A percentile compares a stretch with the other conserved stretches of the same genome.
Evolutionary conservation across 1,139 yeast species (phyloP).

Genomic region (Blastobotrys illinoisensis): DNA sequence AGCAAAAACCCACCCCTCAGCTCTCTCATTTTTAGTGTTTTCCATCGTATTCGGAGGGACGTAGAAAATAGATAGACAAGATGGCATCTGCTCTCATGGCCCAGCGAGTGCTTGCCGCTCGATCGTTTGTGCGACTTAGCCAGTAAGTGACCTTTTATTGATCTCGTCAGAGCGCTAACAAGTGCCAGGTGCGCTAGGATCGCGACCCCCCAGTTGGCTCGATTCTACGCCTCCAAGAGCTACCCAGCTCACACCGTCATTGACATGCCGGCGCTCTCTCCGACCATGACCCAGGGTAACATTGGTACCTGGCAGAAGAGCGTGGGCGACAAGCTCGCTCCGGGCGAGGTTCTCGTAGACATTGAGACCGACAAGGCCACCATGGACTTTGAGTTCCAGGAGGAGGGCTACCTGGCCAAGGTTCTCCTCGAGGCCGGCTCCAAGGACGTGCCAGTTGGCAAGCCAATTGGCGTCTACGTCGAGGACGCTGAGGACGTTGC

Average conservation of each 20-base stretch:
- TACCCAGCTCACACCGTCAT: slow-evolving; percentile 60
- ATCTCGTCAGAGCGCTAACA: background rate
- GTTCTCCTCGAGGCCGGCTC: slow-evolving; percentile 81
- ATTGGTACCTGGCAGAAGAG: slow-evolving; percentile 83
- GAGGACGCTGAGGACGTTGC: slow-evolving; percentile 79
- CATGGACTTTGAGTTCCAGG: slow-evolving; percentile 99
- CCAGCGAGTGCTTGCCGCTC: slow-evolving; percentile 14
- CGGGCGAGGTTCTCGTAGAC: slow-evolving; percentile 95
- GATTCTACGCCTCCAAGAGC: slow-evolving; percentile 37
- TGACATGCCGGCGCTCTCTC: slow-evolving; percentile 91
- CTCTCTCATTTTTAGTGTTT: background rate
- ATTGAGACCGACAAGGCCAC: slow-evolving; percentile 98
- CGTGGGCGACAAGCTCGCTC: slow-evolving; percentile 78
- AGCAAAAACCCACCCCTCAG: background rate
- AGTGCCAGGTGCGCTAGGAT: slow-evolving; percentile 23
- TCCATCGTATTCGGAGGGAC: background rate
- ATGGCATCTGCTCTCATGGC: slow-evolving; percentile 15
- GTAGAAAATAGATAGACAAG: background rate
- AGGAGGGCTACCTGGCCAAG: slow-evolving; percentile 93
- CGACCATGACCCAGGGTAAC: slow-evolving; percentile 96
- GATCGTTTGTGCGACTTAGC: slow-evolving; percentile 5
- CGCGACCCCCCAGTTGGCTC: slow-evolving; percentile 30
- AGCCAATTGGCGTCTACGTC: slow-evolving; percentile 95
- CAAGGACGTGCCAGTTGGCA: slow-evolving; percentile 86
- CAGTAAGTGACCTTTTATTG: background rate